phyloP scores from a whole-genome alignment of 768 basidiomycete genomes.

The Russula virescens region DNA sequence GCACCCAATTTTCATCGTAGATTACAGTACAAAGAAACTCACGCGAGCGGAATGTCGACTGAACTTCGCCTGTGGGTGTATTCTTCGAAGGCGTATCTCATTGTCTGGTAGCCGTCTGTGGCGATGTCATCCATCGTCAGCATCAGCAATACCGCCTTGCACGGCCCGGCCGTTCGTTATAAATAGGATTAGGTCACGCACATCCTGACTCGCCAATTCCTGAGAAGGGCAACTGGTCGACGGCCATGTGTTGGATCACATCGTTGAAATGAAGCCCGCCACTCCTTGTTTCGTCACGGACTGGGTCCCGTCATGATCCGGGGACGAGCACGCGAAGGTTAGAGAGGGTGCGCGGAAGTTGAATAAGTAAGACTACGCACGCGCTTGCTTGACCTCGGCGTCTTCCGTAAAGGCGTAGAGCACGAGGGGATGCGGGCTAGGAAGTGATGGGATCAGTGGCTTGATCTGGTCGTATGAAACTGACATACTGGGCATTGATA shows the following conservation, averaged over 20 bases:
- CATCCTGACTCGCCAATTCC: constrained; percentile 32
- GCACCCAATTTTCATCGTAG: neutral
- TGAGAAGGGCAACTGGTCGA: constrained; percentile 26
- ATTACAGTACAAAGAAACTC: constrained; percentile 23
- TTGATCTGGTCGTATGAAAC: neutral
- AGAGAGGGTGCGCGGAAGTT: neutral
- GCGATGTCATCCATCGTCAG: neutral
- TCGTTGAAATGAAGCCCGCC: constrained; percentile 35
- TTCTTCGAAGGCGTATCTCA: constrained; percentile 31
- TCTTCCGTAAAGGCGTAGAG: constrained; percentile 23
- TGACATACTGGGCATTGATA: constrained; percentile 44
- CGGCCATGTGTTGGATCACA: constrained; percentile 25
- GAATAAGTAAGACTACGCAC: neutral
- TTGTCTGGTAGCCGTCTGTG: constrained; percentile 28
- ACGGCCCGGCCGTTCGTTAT: no score
- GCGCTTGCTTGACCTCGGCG: constrained; percentile 13
- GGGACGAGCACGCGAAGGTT: neutral
- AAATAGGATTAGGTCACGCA: constrained; percentile 17
- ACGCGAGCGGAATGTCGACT: constrained; percentile 57
- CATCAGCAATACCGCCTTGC: neutral
- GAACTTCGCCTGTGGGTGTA: constrained; percentile 48
- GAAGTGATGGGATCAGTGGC: neutral
- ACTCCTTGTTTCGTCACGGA: constrained; percentile 30
- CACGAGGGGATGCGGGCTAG: constrained; percentile 19
- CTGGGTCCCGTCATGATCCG: constrained; percentile 18